Evolutionary conservation across 2,329 filamentous ascomycete species (phyloP).

Genomic region (Cylindrodendrum hubeiense): DNA sequence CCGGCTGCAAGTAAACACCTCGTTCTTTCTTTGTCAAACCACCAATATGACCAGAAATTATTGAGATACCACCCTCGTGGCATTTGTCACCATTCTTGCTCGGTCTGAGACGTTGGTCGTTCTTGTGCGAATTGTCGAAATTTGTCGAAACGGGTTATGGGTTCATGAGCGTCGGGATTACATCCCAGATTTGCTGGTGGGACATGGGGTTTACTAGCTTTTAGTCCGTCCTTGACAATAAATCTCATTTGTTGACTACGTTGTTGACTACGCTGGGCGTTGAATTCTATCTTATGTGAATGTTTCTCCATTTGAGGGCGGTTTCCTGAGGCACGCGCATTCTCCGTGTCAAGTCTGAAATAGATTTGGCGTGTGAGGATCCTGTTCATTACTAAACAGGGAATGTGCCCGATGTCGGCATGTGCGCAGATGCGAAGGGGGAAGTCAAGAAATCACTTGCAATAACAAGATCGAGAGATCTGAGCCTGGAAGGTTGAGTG

Average conservation of each 20-base stretch:
- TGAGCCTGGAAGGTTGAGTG: no score
- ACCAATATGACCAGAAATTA: slow-evolving; percentile 27
- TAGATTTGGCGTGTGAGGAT: no score
- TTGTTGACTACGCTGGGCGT: not conserved
- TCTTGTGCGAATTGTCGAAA: slow-evolving; percentile 16
- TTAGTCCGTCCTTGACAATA: slow-evolving; percentile 37
- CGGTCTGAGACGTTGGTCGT: slow-evolving; percentile 16
- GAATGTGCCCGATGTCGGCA: no score
- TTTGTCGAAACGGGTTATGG: slow-evolving; percentile 22
- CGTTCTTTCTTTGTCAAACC: slow-evolving; percentile 15
- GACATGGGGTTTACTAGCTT: slow-evolving; percentile 30
- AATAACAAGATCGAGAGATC: no score
- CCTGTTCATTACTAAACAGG: no score
- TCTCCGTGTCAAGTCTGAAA: not conserved
- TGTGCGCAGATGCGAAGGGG: no score
- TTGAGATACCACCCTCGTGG: slow-evolving; percentile 29
- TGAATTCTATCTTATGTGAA: not conserved
- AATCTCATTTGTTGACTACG: slow-evolving; percentile 23
- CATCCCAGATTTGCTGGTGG: slow-evolving; percentile 29
- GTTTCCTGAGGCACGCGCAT: not conserved
- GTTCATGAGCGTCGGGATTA: slow-evolving; percentile 22
- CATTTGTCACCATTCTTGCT: slow-evolving; percentile 33
- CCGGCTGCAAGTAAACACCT: slow-evolving; percentile 44
- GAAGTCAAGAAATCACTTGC: no score
- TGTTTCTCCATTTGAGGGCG: not conserved